These are phyloP conservation scores for Penicillium polonicum DNA, from an alignment of 2,329 filamentous ascomycete genomes.

Conservation along the genomic window DNA sequence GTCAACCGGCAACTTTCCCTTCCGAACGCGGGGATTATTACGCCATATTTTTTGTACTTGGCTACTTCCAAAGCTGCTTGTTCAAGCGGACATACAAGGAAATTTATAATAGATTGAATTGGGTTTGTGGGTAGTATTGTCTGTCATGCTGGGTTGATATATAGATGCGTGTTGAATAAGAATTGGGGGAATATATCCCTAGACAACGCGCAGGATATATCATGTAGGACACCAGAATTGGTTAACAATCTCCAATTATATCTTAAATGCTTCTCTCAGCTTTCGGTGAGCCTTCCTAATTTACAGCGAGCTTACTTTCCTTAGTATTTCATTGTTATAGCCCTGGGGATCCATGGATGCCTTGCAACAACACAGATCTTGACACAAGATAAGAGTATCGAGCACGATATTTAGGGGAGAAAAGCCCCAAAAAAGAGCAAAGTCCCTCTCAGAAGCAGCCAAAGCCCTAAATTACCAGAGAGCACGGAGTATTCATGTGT, in stretches of 20 bases:
- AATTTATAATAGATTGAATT: not conserved
- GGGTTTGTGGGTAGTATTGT: not conserved
- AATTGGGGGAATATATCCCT: not conserved
- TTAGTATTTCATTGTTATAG: not conserved
- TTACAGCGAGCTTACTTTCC: no score
- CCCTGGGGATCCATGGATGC: not conserved
- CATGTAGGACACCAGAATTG: no score
- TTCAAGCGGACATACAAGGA: not conserved
- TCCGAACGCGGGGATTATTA: not conserved
- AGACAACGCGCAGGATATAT: not conserved
- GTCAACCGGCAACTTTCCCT: conserved; percentile 8
- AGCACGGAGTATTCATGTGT: not conserved
- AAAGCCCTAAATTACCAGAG: not conserved
- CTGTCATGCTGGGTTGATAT: not conserved
- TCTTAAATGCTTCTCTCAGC: not conserved
- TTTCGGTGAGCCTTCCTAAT: no score
- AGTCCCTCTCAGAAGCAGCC: no score
- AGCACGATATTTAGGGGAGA: not conserved
- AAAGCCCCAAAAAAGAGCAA: not conserved
- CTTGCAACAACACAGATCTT: not conserved
- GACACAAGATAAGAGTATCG: not conserved
- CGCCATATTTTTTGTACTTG: not conserved
- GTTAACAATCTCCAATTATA: not conserved
- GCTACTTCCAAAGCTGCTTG: not conserved
- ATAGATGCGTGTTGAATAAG: not conserved